Evolutionary conservation across 768 basidiomycete genomes (phyloP).

Genomic region (Phallus indusiatus): DNA sequence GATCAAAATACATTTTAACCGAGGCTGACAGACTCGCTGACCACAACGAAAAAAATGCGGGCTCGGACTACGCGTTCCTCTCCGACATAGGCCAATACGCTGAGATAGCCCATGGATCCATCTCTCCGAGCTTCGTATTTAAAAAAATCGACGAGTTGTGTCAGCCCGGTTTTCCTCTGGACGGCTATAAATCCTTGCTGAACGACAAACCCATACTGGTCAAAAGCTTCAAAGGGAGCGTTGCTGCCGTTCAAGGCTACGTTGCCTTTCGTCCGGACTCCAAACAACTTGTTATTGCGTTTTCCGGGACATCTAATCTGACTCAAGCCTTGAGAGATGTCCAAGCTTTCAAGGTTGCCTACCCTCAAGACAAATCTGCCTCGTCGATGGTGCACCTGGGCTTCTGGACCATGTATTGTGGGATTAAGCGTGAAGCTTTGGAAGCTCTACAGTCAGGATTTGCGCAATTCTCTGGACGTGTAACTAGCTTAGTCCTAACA

Average conservation of each 20-base stretch:
- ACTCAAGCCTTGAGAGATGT: conserved; percentile 41
- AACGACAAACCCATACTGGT: conserved; percentile 22
- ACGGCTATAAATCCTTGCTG: conserved; percentile 30
- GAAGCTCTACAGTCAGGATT: conserved; percentile 32
- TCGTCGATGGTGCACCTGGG: conserved; percentile 36
- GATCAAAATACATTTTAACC: conserved; percentile 34
- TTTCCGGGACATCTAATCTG: conserved; percentile 38
- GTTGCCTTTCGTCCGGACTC: conserved; percentile 34
- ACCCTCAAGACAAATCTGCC: conserved; percentile 25
- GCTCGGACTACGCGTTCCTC: conserved; percentile 27
- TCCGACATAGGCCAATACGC: conserved; percentile 47
- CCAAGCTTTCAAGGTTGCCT: conserved; percentile 27
- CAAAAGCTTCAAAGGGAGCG: conserved; percentile 30
- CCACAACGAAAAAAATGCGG: conserved; percentile 16
- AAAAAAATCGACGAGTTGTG: conserved; percentile 29
- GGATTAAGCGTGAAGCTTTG: conserved; percentile 26
- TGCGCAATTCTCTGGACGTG: conserved; percentile 17
- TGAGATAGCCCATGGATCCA: conserved; percentile 37
- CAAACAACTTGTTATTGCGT: conserved; percentile 41
- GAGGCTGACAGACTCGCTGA: conserved; percentile 29
- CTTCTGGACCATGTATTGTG: conserved; percentile 44
- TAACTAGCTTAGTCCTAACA: conserved; percentile 37
- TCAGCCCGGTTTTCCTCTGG: conserved; percentile 39
- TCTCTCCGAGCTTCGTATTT: conserved; percentile 36
- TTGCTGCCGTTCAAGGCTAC: conserved; percentile 37